Evolutionary conservation across 2,329 filamentous ascomycete species (phyloP), one percentile per base, ranked within the genome.

Genomic region (Talaromyces sp.): DNA sequence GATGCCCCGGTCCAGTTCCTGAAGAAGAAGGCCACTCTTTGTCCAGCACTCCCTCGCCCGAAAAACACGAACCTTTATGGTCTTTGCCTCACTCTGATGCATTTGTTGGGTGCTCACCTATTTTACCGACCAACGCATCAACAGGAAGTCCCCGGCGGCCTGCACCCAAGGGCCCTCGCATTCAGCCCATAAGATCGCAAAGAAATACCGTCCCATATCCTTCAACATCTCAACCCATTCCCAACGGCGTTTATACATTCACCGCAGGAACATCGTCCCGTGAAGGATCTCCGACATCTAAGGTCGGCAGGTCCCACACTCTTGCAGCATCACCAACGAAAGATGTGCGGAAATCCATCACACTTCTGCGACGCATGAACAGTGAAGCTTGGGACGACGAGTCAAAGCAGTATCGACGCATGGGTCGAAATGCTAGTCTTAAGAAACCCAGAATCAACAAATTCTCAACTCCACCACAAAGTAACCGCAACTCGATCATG

Each of bases 131-230:
- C 49, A 71, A 72, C 54, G 62, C 64, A 2, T 61, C 67, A 5
- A 65, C 64, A 19, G 68, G 69, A 11, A 73, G 73, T 47, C 72
- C 72, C 32, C 72, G 72, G 17, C 69, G 72, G 1, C 68, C 73
- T 10, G 65, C 63, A 1, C 69, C 75, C 10, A 75, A 72, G 54
- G 73, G 73, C 1, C 73, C 73, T 15, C 72, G 73, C 32, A 71
- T 27, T 30, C 73, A 73, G 59, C 73, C 72, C 0, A 59, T 42
- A 4, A 65, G 58, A n/a, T 49, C 65, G 28, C 51, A 59, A 25
- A 67, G 67, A 19, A 71, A 66, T 39, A 71, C 64, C 53, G 63
- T 65, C 2, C 28, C 56, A 8, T 30, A 51, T 39, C 25, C 27
- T 49, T 49, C 55, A n/a, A 36, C 51, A 13, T 15, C 62, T 19